phyloP scores from a whole-genome alignment of 257 asterid genomes.

The Vinca minor region DNA sequence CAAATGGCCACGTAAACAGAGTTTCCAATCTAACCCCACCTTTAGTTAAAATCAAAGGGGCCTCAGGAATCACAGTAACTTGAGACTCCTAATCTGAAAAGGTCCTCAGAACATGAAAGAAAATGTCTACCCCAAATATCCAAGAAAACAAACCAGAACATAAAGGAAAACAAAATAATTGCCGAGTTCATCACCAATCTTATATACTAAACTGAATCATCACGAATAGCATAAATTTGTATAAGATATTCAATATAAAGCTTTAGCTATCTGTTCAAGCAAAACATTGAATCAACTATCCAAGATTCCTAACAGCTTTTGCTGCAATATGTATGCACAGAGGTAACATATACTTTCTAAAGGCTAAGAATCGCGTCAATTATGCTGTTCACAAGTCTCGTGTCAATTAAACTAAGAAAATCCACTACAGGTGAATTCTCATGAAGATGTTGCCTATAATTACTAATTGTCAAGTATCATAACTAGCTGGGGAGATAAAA shows the following conservation, averaged over 20 bases:
- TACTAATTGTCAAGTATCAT: not conserved
- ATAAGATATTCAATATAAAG: not conserved
- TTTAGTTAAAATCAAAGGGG: not conserved
- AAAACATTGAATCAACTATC: not conserved
- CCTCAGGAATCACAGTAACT: not conserved
- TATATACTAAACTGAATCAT: no score
- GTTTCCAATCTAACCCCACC: not conserved
- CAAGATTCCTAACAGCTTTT: constrained; percentile 7
- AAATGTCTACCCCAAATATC: no score
- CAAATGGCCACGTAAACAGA: not conserved
- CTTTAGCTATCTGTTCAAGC: not conserved
- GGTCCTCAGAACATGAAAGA: not conserved
- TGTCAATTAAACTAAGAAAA: not conserved
- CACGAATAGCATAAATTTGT: constrained; percentile 3
- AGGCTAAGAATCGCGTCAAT: not conserved
- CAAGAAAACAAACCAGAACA: no score
- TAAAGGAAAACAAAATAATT: no score
- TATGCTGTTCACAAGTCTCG: not conserved
- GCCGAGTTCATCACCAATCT: no score
- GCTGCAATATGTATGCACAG: constrained; percentile 6
- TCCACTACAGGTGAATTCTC: constrained; percentile 3
- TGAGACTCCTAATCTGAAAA: not conserved
- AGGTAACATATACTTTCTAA: not conserved
- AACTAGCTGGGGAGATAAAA: not conserved
- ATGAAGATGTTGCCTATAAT: not conserved